Base-by-base conservation (phyloP, 176 grass and related monocot genomes). In the Oryza glumipatula region DNA sequence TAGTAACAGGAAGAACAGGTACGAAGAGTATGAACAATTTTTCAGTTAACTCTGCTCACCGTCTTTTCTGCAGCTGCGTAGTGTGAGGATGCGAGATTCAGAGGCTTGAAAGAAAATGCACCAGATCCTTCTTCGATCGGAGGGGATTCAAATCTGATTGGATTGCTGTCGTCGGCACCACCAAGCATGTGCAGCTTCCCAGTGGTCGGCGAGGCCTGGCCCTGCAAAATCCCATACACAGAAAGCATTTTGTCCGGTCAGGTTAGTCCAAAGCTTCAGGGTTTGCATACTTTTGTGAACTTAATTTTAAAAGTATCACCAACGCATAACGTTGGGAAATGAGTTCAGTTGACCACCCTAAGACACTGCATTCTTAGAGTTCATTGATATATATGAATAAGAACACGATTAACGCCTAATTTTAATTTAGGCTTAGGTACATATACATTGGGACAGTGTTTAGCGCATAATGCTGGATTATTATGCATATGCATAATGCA, bases 181-280 rank as follows among this genome's bases (percentile, higher is more conserved):
- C 77, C 85, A 60, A 38, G 5, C 83, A 84, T 80, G 61, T 83
- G 64, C 76, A 94, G 65, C 76, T 88, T 92, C 66, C 93, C 93
- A 0, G 93, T 94, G 17, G 93, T 94, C n/a, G 93, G 93, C 33
- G 90, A 94, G 73, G 85, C 11, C 87, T 88, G 93, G 39, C 44
- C 85, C 93, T 94, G 85, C 72, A 70, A 22, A n/a, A 80, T n/a
- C 75, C 14, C 21, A 48, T 52, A 38, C 11, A 35, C 0, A 56
- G 38, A 67, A 68, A 16, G 9, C 19, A 65, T 43, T 39, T 64
- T 3, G 35, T 36, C 35, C 35, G 23, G 2, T 21, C 36, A 70
- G 11, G 14, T n/a, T 68, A 74, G 61, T 60, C 48, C 24, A 41
- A 56, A 78, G 4, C 28, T 78, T 73, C 15, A 22, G 54, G 4